Percentiles rank a stretch among this genome's conserved stretches.
Conservation (phyloP, 257 asterid genomes). For the Apocynum venetum region DNA sequence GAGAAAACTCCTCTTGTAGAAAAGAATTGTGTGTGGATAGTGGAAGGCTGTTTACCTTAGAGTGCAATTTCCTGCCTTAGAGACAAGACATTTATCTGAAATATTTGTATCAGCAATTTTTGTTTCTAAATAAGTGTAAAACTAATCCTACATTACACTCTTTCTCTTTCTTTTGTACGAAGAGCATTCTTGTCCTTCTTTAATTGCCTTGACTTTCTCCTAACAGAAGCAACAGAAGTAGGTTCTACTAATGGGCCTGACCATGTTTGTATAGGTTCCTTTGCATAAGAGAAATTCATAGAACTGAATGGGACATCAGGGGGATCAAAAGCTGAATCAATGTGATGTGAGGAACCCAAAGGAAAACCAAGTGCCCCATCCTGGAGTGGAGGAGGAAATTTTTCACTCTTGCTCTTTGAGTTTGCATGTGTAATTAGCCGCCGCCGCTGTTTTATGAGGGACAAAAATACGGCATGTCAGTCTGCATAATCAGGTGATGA, state of each 20-base stretch:
- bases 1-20: slow-evolving; percentile 11
- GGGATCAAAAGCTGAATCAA: slow-evolving; percentile 51
- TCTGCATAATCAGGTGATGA: neutral
- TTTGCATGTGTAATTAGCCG: slow-evolving; percentile 68
- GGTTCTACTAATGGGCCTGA: slow-evolving; percentile 77
- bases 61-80: slow-evolving; percentile 23
- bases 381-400: slow-evolving; percentile 88
- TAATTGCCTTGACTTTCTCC: slow-evolving; percentile 50
- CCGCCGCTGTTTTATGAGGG: slow-evolving; percentile 49
- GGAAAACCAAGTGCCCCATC: slow-evolving; percentile 76
- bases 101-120: slow-evolving; percentile 27
- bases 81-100: slow-evolving; percentile 22
- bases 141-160: slow-evolving; percentile 27
- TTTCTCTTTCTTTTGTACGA: slow-evolving; percentile 38
- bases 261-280: slow-evolving; percentile 82
- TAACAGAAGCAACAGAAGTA: slow-evolving; percentile 33
- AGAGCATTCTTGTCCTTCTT: slow-evolving; percentile 41
- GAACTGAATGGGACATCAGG: slow-evolving; percentile 74
- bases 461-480: slow-evolving; percentile 6
- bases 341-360: slow-evolving; percentile 53
- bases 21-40: slow-evolving; percentile 20
- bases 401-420: slow-evolving; percentile 87
- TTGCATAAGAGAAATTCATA: slow-evolving; percentile 62
- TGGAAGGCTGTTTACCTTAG: slow-evolving; percentile 16
- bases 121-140: slow-evolving; percentile 12